These are phyloP conservation scores for Boletus pseudo-olivaceus DNA, from an alignment of 768 basidiomycete genomes.

Conservation along the genomic window DNA sequence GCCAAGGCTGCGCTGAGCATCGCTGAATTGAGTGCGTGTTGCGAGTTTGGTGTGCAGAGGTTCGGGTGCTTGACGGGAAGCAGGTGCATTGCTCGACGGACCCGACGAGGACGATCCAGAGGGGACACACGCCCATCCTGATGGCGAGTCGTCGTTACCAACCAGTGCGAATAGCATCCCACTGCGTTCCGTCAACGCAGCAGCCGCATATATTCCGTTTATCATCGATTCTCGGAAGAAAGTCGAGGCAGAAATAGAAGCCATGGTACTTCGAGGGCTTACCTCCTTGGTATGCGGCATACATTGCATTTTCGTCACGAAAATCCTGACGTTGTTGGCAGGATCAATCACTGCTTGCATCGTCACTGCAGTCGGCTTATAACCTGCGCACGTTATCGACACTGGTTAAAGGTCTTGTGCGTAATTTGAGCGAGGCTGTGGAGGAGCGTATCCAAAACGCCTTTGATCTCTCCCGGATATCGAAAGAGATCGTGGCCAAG, in stretches of 20 bases:
- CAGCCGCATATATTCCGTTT: constrained; percentile 64
- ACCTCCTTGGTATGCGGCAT: constrained; percentile 59
- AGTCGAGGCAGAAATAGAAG: constrained; percentile 86
- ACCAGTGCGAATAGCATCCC: constrained; percentile 40
- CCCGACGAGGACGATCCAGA: constrained; percentile 20
- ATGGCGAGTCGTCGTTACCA: constrained; percentile 12
- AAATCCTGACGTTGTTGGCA: constrained; percentile 27
- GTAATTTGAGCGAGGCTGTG: constrained; percentile 78
- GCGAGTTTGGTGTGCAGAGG: not conserved
- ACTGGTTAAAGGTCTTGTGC: constrained; percentile 74
- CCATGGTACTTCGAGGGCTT: constrained; percentile 80
- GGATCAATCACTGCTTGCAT: constrained; percentile 90
- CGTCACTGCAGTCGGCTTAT: constrained; percentile 93
- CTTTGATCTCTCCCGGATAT: constrained; percentile 85
- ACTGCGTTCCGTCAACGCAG: constrained; percentile 69
- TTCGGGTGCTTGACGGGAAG: constrained; percentile 1
- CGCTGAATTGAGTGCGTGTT: constrained; percentile 78
- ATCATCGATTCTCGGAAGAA: constrained; percentile 67
- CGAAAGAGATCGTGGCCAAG: constrained; percentile 78
- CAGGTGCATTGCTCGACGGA: constrained; percentile 53
- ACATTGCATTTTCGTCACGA: not conserved
- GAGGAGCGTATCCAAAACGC: constrained; percentile 75
- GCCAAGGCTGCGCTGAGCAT: constrained; percentile 94
- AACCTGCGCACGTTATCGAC: constrained; percentile 84
- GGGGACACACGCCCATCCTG: not conserved